Percentiles rank a stretch among this genome's conserved stretches.
Evolutionary conservation across 208 protist species (phyloP).

Genomic region (Trypanosomatidae sp.): DNA sequence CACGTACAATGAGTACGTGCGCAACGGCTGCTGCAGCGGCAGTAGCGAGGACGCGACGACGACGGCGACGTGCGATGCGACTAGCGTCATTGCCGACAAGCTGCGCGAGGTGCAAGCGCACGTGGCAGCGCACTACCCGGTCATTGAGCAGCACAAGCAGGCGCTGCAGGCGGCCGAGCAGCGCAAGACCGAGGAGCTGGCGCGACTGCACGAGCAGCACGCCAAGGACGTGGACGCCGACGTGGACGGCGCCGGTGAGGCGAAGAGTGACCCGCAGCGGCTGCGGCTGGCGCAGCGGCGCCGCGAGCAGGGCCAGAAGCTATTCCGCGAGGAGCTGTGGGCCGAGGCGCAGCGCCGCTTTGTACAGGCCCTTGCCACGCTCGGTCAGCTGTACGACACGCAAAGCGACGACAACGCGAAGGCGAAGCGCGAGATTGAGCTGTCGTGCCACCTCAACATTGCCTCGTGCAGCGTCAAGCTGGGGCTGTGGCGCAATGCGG

Average conservation of each 20-base stretch:
- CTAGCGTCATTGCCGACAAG: slow-evolving; percentile 7
- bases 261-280: slow-evolving; percentile 69
- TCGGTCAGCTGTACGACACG: slow-evolving; percentile 54
- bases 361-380: slow-evolving; percentile 46
- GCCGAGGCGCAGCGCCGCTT: slow-evolving; percentile 55
- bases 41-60: slow-evolving; percentile 6
- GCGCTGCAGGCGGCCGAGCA: slow-evolving; percentile 11
- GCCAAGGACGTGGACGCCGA: slow-evolving; percentile 20
- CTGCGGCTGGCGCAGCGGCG: slow-evolving; percentile 49
- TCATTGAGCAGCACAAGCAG: slow-evolving; percentile 21
- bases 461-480: slow-evolving; percentile 58
- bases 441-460: slow-evolving; percentile 76
- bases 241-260: too few relatives aligned
- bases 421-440: slow-evolving; percentile 31
- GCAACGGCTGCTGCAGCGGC: slow-evolving; percentile 16
- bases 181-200: slow-evolving; percentile 31
- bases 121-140: slow-evolving; percentile 14
- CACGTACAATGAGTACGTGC: slow-evolving; percentile 25
- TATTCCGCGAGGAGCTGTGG: slow-evolving; percentile 65
- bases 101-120: slow-evolving; percentile 13
- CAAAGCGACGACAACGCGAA: slow-evolving; percentile 30
- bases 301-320: slow-evolving; percentile 45
- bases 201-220: slow-evolving; percentile 24
- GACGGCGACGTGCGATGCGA: too few relatives aligned
- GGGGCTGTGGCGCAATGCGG: slow-evolving; percentile 32